These are phyloP conservation scores for Tulasnella sp. DNA, from an alignment of 768 basidiomycete genomes.

Conservation along the genomic window DNA sequence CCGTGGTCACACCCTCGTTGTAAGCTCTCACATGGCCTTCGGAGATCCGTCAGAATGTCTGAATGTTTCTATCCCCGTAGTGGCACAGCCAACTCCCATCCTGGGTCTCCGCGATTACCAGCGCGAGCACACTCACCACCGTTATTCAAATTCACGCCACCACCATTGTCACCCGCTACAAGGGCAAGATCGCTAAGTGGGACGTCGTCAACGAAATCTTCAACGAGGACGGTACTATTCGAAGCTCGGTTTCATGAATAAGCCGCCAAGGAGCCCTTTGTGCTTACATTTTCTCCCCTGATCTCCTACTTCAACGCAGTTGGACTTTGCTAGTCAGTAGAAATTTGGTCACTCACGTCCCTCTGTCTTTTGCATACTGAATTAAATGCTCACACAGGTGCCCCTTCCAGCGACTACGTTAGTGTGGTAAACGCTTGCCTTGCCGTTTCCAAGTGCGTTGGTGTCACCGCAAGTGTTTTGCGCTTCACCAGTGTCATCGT, in stretches of 20 bases:
- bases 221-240: conserved; percentile 51
- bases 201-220: too few relatives aligned
- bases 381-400: not conserved
- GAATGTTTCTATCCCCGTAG: not conserved
- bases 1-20: conserved; percentile 29
- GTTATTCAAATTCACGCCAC: conserved; percentile 32
- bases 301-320: not conserved
- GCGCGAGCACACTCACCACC: conserved; percentile 25
- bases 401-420: conserved; percentile 10
- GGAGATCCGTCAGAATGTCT: not conserved
- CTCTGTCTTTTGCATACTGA: not conserved
- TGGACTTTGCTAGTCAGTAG: not conserved
- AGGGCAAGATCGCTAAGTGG: too few relatives aligned
- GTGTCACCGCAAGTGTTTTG: conserved; percentile 4
- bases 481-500: not conserved
- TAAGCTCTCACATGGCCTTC: not conserved
- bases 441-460: too few relatives aligned
- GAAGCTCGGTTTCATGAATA: conserved; percentile 44
- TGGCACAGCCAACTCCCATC: conserved; percentile 24
- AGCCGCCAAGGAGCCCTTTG: too few relatives aligned
- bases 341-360: not conserved
- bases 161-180: conserved; percentile 25
- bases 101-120: too few relatives aligned
- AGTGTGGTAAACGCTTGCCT: conserved; percentile 19
- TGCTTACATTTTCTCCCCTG: not conserved